Evolutionary conservation across 148 eudicot species (phyloP).

Genomic region (Silene latifolia): DNA sequence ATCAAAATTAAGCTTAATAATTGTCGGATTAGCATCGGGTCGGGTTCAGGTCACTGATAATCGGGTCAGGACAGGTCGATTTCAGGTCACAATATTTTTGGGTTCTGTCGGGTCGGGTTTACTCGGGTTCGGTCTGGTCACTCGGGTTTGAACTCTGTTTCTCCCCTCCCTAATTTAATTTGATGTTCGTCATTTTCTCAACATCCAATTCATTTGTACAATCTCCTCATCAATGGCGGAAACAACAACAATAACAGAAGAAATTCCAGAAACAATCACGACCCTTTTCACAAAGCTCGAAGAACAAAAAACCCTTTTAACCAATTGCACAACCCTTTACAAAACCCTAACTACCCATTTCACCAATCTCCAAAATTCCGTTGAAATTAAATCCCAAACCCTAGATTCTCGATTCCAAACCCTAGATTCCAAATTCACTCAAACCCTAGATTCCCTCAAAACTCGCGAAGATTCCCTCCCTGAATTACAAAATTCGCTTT

Average conservation of each 20-base stretch:
- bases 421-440: constrained; percentile 24
- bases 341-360: constrained; percentile 48
- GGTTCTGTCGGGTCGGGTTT: no score
- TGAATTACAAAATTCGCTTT: constrained; percentile 16
- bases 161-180: background rate
- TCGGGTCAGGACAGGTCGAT: no score
- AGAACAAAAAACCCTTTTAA: constrained; percentile 34
- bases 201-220: background rate
- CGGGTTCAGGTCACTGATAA: no score
- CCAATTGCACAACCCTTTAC: constrained; percentile 35
- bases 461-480: constrained; percentile 41
- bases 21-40: no score
- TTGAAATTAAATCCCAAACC: constrained; percentile 32
- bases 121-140: no score
- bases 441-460: constrained; percentile 26
- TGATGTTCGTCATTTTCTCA: background rate
- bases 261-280: constrained; percentile 15
- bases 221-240: constrained; percentile 26
- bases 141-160: background rate
- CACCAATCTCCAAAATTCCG: constrained; percentile 29
- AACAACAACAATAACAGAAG: background rate
- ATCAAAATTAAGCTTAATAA: no score
- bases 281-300: constrained; percentile 44
- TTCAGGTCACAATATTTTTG: no score
- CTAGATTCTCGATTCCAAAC: constrained; percentile 39